Base-by-base conservation (phyloP, 164 flowering plant genomes). In the Annona cherimola region DNA sequence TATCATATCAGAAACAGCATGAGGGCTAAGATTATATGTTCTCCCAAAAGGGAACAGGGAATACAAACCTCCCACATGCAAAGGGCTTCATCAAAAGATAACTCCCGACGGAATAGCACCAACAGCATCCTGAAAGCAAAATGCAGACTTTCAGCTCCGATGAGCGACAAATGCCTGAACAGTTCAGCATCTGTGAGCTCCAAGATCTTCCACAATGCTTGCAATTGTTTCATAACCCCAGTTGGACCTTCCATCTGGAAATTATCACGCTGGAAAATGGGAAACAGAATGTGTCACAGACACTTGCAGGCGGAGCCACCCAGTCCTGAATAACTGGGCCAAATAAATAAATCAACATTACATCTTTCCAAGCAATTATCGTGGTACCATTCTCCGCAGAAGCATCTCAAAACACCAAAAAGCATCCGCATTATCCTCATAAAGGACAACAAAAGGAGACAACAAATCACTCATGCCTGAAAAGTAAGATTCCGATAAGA, bases 321-420 rank as follows among this genome's bases (percentile, higher is more conserved):
- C 8, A 71, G 44, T 45, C 66, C 45, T 42, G 44, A 20, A 63
- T 20, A 69, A 68, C 26, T 43, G 35, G 44, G 19, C 26, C 55
- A 16, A 39, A 14, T 76, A 35, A 71, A 46, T 9, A 61, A 66
- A 66, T 18, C 69, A 66, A 43, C 7, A 4, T 45, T 9, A 50
- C 14, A 16, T 65, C 18, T 44, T 66, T 44, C 69, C n/a, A 4
- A 2, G 45, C 45, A 66, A 76, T 67, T 76, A 61, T 62, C 42
- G 63, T 20, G 42, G 63, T 86, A 92, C 98, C 94, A 86, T 87
- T 89, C 98, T 86, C 72, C 98, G 84, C n/a, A 92, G 71, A 76
- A 92, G 91, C 94, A 90, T 92, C 85, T 92, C 98, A 77, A 92
- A 92, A 85, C 98, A 90, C 96, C 98, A 92, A 82, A 92, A 92